A percentile compares a stretch with the other conserved stretches of the same genome.
Conservation (phyloP, 1,139 yeast species). For the Saccharomyces hybrid region DNA sequence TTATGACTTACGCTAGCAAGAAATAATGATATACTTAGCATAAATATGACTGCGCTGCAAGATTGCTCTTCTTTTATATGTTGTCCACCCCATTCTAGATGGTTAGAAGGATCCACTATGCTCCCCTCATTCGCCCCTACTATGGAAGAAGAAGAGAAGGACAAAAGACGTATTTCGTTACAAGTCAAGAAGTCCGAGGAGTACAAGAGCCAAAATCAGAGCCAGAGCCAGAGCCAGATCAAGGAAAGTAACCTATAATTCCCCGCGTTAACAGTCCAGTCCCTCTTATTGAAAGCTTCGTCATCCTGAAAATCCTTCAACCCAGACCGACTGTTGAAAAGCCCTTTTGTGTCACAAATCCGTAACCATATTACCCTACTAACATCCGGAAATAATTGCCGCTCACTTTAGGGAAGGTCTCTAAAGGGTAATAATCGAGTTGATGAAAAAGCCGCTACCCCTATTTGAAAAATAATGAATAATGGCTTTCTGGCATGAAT, state of each 20-base stretch:
- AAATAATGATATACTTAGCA: neutral
- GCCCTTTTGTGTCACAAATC: neutral
- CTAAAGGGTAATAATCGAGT: neutral
- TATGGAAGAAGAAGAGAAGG: neutral
- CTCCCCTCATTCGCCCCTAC: conserved; percentile 1
- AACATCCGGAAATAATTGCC: neutral
- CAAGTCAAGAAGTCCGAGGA: neutral
- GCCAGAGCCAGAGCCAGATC: too few relatives aligned
- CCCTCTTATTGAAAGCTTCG: neutral
- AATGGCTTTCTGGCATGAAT: neutral
- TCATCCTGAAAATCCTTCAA: neutral
- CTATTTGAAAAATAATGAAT: neutral
- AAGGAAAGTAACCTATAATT: neutral
- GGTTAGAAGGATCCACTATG: neutral
- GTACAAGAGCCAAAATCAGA: neutral
- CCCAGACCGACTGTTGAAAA: neutral
- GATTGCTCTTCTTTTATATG: neutral
- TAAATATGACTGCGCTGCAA: neutral
- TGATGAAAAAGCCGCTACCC: neutral
- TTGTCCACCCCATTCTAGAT: neutral
- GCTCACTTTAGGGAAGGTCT: neutral
- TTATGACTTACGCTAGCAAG: neutral
- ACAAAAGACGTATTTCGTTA: neutral
- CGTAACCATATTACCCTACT: neutral
- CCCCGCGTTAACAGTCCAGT: neutral